phyloP scores from a whole-genome alignment of 805 yeast species.

The Saccharomyces jurei region DNA sequence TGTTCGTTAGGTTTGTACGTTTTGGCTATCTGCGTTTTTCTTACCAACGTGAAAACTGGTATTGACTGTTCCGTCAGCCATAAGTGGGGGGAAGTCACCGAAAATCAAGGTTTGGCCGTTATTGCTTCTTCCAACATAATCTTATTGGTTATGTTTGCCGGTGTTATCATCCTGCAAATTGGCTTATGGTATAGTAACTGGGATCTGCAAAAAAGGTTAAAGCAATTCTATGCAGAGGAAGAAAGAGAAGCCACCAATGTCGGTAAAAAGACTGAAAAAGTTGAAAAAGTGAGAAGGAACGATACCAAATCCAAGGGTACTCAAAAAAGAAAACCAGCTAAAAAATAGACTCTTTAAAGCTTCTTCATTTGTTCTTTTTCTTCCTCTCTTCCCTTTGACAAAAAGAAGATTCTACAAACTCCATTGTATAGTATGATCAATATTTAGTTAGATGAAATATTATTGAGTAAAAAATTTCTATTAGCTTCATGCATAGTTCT shows the following conservation, averaged over 20 bases:
- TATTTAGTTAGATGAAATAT: not conserved
- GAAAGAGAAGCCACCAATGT: slow-evolving; percentile 13
- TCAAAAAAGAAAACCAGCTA: not conserved
- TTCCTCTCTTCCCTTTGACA: not conserved
- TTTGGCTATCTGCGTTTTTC: slow-evolving; percentile 65
- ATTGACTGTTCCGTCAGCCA: slow-evolving; percentile 58
- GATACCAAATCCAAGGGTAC: slow-evolving; percentile 1
- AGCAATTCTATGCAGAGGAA: slow-evolving; percentile 28
- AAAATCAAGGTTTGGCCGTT: slow-evolving; percentile 78
- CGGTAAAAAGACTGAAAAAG: slow-evolving; percentile 1
- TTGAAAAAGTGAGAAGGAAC: slow-evolving; percentile 7
- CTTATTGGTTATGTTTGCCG: slow-evolving; percentile 60
- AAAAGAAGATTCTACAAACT: not conserved
- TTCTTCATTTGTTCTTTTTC: not conserved
- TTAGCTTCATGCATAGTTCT: not conserved
- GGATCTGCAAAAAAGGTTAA: slow-evolving; percentile 39
- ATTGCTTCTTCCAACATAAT: slow-evolving; percentile 84
- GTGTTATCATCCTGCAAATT: slow-evolving; percentile 76
- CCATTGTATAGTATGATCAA: not conserved
- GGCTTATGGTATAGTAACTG: slow-evolving; percentile 83
- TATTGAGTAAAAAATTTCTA: not conserved
- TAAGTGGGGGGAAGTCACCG: slow-evolving; percentile 91
- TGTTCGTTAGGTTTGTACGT: slow-evolving; percentile 71
- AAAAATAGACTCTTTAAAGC: not conserved
- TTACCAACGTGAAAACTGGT: slow-evolving; percentile 82